These are phyloP conservation scores for Paraleonurus japonicus DNA, from an alignment of 257 asterid species.

Conservation along the genomic window DNA sequence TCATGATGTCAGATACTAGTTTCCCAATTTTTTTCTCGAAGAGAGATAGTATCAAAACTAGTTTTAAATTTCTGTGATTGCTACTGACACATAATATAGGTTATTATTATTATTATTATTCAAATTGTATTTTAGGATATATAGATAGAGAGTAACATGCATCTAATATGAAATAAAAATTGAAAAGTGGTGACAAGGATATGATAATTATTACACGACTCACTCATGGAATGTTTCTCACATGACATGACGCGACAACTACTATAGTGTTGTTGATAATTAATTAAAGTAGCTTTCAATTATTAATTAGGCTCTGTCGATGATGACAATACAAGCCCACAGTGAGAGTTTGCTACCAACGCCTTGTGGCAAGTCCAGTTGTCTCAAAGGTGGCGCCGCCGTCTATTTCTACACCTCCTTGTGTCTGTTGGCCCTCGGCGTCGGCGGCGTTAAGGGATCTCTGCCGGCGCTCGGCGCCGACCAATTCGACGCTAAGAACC, in stretches of 20 bases:
- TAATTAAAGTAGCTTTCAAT: conserved; percentile 14
- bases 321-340: conserved; percentile 83
- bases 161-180: neutral
- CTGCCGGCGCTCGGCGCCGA: conserved; percentile 92
- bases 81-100: neutral
- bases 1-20: neutral
- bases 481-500: conserved; percentile 62
- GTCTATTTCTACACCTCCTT: conserved; percentile 59
- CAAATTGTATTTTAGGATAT: neutral
- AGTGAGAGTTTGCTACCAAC: conserved; percentile 51
- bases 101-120: too few relatives aligned
- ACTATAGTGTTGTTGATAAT: neutral
- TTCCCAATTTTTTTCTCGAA: neutral
- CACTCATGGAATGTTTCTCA: conserved; percentile 32
- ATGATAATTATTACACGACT: conserved; percentile 12
- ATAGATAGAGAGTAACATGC: neutral
- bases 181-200: neutral
- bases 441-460: conserved; percentile 70
- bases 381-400: conserved; percentile 55
- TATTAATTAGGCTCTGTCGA: conserved; percentile 51
- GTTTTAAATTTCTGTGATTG: neutral
- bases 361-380: conserved; percentile 60
- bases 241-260: conserved; percentile 34
- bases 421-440: conserved; percentile 61
- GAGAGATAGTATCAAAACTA: neutral